These are phyloP conservation scores for Gliomastix tumulicola DNA, from an alignment of 2,329 filamentous ascomycete genomes.

Conservation along the genomic window DNA sequence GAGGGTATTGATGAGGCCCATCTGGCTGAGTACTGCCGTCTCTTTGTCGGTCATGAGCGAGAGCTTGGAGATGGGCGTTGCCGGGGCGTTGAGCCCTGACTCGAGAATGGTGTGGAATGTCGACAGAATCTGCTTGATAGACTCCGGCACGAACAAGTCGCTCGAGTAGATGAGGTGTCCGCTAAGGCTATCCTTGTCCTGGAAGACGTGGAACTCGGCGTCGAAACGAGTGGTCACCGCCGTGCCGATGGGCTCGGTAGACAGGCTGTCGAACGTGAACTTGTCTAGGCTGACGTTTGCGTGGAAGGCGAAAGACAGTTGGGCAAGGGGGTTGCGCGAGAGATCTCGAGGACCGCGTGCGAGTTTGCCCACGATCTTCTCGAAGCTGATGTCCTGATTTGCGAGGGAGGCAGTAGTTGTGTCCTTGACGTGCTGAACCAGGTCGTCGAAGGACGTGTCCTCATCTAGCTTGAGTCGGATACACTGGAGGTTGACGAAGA, in stretches of 20 bases:
- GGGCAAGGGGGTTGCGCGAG: conserved; percentile 4
- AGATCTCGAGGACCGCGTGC: conserved; percentile 1
- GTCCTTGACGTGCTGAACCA: conserved; percentile 9
- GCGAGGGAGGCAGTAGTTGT: conserved; percentile 6
- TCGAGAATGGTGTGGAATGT: conserved; percentile 9
- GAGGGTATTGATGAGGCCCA: background rate
- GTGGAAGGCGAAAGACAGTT: conserved; percentile 6
- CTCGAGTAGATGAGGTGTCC: conserved; percentile 7
- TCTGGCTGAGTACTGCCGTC: background rate
- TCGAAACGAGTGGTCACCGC: conserved; percentile 7
- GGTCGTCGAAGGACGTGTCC: conserved; percentile 4
- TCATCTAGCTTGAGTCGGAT: conserved; percentile 11
- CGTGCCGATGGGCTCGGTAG: conserved; percentile 1
- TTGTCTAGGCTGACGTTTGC: conserved; percentile 4
- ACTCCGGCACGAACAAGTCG: conserved; percentile 8
- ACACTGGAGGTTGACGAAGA: conserved; percentile 17
- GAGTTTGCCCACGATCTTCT: conserved; percentile 7
- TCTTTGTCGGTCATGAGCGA: conserved; percentile 1
- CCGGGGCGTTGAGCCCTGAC: conserved; percentile 4
- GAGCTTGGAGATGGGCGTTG: background rate
- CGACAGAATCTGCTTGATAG: conserved; percentile 8
- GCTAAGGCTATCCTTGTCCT: conserved; percentile 4
- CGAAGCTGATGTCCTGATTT: conserved; percentile 13
- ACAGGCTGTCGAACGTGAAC: conserved; percentile 5
- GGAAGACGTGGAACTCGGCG: conserved; percentile 13